These are phyloP conservation scores for Hypoxylon sp. DNA, from an alignment of 2,329 filamentous ascomycete species.

Conservation along the genomic window DNA sequence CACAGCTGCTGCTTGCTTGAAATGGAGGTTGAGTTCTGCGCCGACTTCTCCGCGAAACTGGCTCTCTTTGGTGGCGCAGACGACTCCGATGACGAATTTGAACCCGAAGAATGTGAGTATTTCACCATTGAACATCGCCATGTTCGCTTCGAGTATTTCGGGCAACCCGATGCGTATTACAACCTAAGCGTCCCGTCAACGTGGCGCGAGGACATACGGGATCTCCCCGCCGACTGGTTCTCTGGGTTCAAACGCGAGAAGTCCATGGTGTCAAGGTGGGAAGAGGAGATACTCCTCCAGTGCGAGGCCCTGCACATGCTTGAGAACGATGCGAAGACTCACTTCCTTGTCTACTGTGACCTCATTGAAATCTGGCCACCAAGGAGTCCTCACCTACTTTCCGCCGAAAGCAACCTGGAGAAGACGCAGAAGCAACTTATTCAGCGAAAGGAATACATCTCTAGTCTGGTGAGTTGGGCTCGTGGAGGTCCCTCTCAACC, in stretches of 20 bases:
- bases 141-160: constrained; percentile 39
- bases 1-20: constrained; percentile 45
- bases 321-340: constrained; percentile 19
- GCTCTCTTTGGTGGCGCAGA: not conserved
- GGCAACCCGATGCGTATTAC: constrained; percentile 9
- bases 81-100: not conserved
- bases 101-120: constrained; percentile 42
- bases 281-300: constrained; percentile 3
- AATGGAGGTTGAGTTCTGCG: constrained; percentile 30
- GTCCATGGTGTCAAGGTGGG: not conserved
- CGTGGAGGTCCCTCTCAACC: not conserved
- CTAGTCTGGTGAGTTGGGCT: constrained; percentile 12
- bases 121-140: constrained; percentile 45
- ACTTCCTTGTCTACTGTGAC: constrained; percentile 18
- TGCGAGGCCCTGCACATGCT: constrained; percentile 37
- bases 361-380: not conserved
- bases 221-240: constrained; percentile 3
- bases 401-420: not conserved
- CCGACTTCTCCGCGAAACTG: not conserved
- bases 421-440: constrained; percentile 5
- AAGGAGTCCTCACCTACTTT: not conserved
- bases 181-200: constrained; percentile 13
- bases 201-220: constrained; percentile 33
- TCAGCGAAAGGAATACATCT: constrained; percentile 20
- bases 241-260: constrained; percentile 15